Conservation (phyloP, 2,329 filamentous ascomycete genomes). For the Fusarium sp. region DNA sequence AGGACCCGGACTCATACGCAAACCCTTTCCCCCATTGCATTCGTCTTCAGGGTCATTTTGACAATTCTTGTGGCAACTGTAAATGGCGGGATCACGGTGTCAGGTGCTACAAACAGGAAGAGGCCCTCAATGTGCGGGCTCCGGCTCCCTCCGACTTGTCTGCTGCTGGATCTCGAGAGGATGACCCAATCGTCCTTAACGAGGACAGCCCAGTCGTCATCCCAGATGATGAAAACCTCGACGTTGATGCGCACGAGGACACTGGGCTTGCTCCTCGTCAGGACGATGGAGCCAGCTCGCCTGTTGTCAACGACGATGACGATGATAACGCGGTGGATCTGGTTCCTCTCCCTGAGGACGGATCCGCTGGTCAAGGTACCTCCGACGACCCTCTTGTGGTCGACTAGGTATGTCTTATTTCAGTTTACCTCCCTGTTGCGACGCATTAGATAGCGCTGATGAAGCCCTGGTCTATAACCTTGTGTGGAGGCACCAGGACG, state of each 20-base stretch:
- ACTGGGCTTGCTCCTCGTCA: neutral
- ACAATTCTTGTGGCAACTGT: neutral
- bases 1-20: neutral
- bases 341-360: neutral
- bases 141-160: neutral
- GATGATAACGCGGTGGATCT: neutral
- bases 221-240: neutral
- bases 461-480: neutral
- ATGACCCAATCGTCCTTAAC: neutral
- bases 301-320: neutral
- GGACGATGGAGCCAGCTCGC: too few relatives aligned
- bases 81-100: neutral
- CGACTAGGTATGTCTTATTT: neutral
- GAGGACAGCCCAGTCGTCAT: neutral
- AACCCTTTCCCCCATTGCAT: neutral
- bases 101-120: neutral
- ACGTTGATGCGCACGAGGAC: too few relatives aligned
- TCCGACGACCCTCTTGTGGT: neutral
- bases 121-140: neutral
- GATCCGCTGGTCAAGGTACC: neutral
- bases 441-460: neutral
- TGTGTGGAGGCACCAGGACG: conserved; percentile 1
- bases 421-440: too few relatives aligned
- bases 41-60: neutral
- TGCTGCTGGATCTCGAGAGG: neutral